phyloP scores from a whole-genome alignment of 306 rosid genomes.

The Lablab purpureus region DNA sequence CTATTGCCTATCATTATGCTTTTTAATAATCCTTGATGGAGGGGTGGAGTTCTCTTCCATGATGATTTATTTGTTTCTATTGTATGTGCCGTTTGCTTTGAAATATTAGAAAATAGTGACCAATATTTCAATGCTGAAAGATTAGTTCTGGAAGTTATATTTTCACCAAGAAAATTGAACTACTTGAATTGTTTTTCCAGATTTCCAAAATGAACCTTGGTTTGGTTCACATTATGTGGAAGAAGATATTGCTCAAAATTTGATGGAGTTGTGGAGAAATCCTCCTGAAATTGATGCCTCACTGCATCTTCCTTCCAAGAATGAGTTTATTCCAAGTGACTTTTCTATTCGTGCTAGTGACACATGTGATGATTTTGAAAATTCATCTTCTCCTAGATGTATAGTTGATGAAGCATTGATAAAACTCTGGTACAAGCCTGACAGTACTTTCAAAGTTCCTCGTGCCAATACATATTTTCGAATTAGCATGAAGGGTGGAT shows the following conservation, averaged over 20 bases:
- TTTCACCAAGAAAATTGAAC: conserved; percentile 40
- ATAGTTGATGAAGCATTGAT: conserved; percentile 85
- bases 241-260: conserved; percentile 74
- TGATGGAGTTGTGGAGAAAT: conserved; percentile 84
- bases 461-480: conserved; percentile 92
- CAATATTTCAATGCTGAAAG: conserved; percentile 37
- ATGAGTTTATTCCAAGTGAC: conserved; percentile 92
- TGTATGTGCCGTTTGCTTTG: conserved; percentile 26
- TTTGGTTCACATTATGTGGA: conserved; percentile 81
- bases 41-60: not conserved
- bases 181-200: conserved; percentile 57
- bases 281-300: conserved; percentile 77
- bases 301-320: conserved; percentile 86
- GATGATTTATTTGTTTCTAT: conserved; percentile 29
- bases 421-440: conserved; percentile 94
- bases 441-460: conserved; percentile 79
- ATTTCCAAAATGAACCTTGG: conserved; percentile 82
- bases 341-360: conserved; percentile 72
- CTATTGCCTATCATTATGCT: not conserved
- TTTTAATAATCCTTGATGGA: not conserved
- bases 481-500: conserved; percentile 90
- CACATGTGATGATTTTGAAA: conserved; percentile 47
- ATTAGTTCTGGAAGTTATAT: conserved; percentile 28
- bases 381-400: conserved; percentile 68
- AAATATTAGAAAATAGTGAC: conserved; percentile 14